Evolutionary conservation across 2,329 filamentous ascomycete genomes (phyloP).

Genomic region (Canariomyces notabilis): DNA sequence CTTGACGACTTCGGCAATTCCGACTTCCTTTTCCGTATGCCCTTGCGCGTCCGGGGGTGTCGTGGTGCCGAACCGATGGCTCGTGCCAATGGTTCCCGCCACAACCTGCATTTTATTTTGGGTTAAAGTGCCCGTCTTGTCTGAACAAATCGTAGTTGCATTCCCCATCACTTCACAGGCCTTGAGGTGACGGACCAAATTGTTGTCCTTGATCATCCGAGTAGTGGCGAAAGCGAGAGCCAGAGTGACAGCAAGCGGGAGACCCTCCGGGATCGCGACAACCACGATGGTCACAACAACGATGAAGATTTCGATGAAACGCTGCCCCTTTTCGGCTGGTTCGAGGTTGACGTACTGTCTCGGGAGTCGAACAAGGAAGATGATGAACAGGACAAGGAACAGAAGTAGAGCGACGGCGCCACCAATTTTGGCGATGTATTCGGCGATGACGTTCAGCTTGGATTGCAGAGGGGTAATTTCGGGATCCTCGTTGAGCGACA

Average conservation of each 20-base stretch:
- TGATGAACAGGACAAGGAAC: constrained; percentile 81
- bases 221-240: constrained; percentile 73
- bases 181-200: constrained; percentile 69
- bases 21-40: constrained; percentile 34
- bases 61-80: constrained; percentile 48
- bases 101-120: constrained; percentile 67
- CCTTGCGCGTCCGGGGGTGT: constrained; percentile 25
- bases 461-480: constrained; percentile 73
- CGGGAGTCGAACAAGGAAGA: constrained; percentile 68
- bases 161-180: constrained; percentile 81
- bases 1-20: constrained; percentile 42
- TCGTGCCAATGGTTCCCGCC: constrained; percentile 53
- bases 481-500: constrained; percentile 67
- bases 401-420: constrained; percentile 72
- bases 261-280: constrained; percentile 71
- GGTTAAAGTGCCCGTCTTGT: constrained; percentile 63
- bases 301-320: constrained; percentile 71
- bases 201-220: constrained; percentile 72
- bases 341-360: constrained; percentile 42
- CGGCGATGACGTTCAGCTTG: constrained; percentile 69
- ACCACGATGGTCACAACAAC: constrained; percentile 76
- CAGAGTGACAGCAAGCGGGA: constrained; percentile 72
- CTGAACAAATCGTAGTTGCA: constrained; percentile 64
- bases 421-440: constrained; percentile 72
- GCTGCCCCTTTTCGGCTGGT: constrained; percentile 71